phyloP scores from a whole-genome alignment of 805 yeast species.

The Zygosaccharomyces bisporus region DNA sequence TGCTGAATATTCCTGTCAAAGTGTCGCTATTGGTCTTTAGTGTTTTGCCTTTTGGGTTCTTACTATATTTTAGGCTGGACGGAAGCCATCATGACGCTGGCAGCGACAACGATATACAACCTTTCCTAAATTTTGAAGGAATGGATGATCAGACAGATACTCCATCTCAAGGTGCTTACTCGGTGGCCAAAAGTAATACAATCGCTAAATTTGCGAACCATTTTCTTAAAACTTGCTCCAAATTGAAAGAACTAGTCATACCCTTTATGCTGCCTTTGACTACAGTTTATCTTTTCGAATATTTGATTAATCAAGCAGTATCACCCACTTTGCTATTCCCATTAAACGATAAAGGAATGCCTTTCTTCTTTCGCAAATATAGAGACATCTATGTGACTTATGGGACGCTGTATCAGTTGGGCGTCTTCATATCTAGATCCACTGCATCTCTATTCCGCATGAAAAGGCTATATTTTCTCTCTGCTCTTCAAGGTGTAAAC shows the following conservation, averaged over 20 bases:
- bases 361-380: conserved; percentile 61
- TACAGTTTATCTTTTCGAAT: conserved; percentile 81
- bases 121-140: conserved; percentile 9
- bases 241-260: conserved; percentile 43
- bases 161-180: conserved; percentile 8
- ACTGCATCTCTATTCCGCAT: conserved; percentile 66
- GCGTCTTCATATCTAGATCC: conserved; percentile 88
- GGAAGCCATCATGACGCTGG: conserved; percentile 10
- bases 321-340: conserved; percentile 86
- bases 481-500: conserved; percentile 65
- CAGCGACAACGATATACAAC: conserved; percentile 7
- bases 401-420: conserved; percentile 85
- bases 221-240: conserved; percentile 27
- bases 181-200: conserved; percentile 6
- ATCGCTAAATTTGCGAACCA: conserved; percentile 16
- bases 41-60: conserved; percentile 50
- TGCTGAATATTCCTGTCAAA: conserved; percentile 53
- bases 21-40: conserved; percentile 56
- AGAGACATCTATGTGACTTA: conserved; percentile 90
- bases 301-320: conserved; percentile 85
- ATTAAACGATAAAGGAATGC: conserved; percentile 40
- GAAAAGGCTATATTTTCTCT: conserved; percentile 53
- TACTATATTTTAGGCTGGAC: conserved; percentile 37
- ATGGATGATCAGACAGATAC: conserved; percentile 5
- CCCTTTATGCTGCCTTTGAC: conserved; percentile 84